Conservation (phyloP, 2,329 filamentous ascomycete species). For the Curvularia lunata region DNA sequence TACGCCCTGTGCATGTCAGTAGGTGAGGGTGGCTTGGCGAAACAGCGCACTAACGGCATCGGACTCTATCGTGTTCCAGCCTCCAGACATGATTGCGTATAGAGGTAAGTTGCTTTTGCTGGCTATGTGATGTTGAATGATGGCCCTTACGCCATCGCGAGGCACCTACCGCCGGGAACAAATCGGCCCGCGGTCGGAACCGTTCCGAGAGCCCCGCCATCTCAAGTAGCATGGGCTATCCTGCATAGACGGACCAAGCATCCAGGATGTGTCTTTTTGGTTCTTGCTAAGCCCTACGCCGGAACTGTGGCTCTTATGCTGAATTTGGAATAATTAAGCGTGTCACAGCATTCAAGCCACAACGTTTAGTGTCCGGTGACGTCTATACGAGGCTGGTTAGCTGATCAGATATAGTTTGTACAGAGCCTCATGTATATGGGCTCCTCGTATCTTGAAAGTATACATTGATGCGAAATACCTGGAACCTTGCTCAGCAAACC, state of each 20-base stretch:
- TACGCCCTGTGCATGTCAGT: slow-evolving; percentile 69
- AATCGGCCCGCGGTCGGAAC: slow-evolving; percentile 28
- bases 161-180: slow-evolving; percentile 24
- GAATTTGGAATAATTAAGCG: neutral
- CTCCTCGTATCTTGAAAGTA: neutral
- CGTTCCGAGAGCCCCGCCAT: slow-evolving; percentile 20
- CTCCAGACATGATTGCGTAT: slow-evolving; percentile 25
- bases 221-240: neutral
- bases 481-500: neutral
- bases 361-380: neutral
- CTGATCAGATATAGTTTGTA: no score
- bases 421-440: no score
- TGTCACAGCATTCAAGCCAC: neutral
- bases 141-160: slow-evolving; percentile 22
- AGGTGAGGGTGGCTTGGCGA: neutral
- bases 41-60: slow-evolving; percentile 73
- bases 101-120: neutral
- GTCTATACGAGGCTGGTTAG: neutral
- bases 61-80: slow-evolving; percentile 32
- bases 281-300: neutral
- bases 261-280: neutral
- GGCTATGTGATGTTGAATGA: slow-evolving; percentile 18
- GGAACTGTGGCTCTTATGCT: neutral
- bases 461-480: neutral
- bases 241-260: neutral